Base-by-base conservation (phyloP, 2,329 filamentous ascomycete species). In the Aureobasidium sp. region DNA sequence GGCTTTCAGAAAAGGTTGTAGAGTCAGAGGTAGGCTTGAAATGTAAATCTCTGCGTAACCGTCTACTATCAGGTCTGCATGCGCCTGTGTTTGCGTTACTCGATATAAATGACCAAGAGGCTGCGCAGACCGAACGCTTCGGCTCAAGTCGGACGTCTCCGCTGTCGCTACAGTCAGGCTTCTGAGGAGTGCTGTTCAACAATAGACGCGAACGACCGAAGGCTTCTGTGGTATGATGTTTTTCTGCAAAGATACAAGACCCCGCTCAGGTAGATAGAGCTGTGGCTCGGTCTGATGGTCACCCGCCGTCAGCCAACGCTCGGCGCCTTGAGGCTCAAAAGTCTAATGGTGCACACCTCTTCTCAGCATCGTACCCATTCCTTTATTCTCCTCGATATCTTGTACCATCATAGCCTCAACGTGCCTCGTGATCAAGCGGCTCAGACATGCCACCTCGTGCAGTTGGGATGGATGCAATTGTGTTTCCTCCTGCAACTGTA, bases 51-150 rank as follows among this genome's bases (percentile, higher is more conserved):
- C n/a, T 57, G 41, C 41, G 36, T 7, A 9, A 27, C 17, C 5
- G 34, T 59, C 13, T 50, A 32, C 26, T 59, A 39, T 47, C 44
- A 12, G 29, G n/a, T 59, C n/a, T 50, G 27, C 27, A 39, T 59
- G 56, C 44, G 56, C 56, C 34, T 59, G 56, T 48, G 34, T 48
- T 59, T 50, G 32, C 44, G 56, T 59, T 59, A 59, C 56, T 59
- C 56, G 56, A 59, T 59, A 59, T 41, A 41, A 59, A 59, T 59
- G 56, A 59, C 56, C 56, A 59, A 59, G 26, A 39, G 12, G 29
- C 53, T 36, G 46, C 53, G 29, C 36, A 17, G 17, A 59, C 43
- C 55, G 32, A 34, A 48, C 39, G 56, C 43, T 50, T 50, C 56
- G 44, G 44, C 43, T 59, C 29, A 20, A 59, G 56, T 48, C 56